These are phyloP conservation scores for Pittosporum tobira DNA, from an alignment of 129 eudicot genomes.

Conservation along the genomic window DNA sequence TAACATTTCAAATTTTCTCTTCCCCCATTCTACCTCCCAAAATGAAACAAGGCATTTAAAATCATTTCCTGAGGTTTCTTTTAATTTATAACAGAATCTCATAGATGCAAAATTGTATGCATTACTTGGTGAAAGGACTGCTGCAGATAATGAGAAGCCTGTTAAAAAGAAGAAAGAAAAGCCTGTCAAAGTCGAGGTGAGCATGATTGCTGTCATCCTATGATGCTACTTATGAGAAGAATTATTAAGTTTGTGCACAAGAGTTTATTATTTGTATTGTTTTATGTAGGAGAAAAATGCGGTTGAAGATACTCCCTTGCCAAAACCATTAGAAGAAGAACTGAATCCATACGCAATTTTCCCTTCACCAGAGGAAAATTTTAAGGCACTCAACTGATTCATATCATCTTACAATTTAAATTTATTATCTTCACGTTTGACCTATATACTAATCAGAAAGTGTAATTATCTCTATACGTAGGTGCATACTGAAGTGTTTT, in stretches of 20 bases:
- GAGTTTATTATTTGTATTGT: background rate
- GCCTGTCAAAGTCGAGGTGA: constrained; percentile 65
- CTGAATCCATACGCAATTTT: constrained; percentile 71
- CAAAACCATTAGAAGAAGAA: constrained; percentile 72
- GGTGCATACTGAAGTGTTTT: constrained; percentile 94
- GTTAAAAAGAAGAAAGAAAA: constrained; percentile 94
- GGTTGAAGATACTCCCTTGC: constrained; percentile 33
- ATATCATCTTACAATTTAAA: background rate
- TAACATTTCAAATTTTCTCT: constrained; percentile 3
- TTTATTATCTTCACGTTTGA: background rate
- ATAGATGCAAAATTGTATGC: constrained; percentile 61
- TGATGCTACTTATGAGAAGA: background rate
- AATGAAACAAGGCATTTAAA: background rate
- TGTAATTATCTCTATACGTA: constrained; percentile 14
- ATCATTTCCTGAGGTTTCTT: constrained; percentile 3
- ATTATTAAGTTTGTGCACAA: background rate
- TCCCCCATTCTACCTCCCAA: background rate
- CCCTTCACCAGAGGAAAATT: constrained; percentile 82
- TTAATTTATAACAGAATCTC: constrained; percentile 43
- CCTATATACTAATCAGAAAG: background rate
- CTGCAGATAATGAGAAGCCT: constrained; percentile 85
- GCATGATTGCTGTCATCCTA: background rate
- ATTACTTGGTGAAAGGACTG: constrained; percentile 84
- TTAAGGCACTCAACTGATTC: constrained; percentile 44
- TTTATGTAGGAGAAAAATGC: constrained; percentile 39